These are phyloP conservation scores for Drechmeria coniospora DNA, from an alignment of 2,329 filamentous ascomycete species.

Conservation along the genomic window DNA sequence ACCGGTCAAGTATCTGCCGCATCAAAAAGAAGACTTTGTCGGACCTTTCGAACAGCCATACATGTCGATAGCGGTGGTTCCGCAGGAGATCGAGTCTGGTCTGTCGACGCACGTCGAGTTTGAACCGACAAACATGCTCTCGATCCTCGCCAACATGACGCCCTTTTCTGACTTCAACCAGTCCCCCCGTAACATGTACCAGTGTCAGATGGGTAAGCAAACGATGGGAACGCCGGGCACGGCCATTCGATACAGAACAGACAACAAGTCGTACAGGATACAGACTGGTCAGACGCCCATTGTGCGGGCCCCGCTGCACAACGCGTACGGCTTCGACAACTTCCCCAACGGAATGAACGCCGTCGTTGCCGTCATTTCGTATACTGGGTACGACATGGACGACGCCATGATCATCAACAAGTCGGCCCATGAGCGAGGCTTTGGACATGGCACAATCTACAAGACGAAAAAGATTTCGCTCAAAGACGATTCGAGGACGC, in stretches of 20 bases:
- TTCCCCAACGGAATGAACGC: slow-evolving; percentile 95
- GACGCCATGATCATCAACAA: slow-evolving; percentile 99
- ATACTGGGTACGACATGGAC: slow-evolving; percentile 99
- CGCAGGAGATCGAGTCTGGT: slow-evolving; percentile 73
- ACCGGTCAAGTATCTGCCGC: slow-evolving; percentile 79
- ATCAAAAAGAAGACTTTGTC: slow-evolving; percentile 75
- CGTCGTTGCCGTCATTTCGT: slow-evolving; percentile 93
- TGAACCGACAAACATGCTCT: slow-evolving; percentile 90
- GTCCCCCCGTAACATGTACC: slow-evolving; percentile 97
- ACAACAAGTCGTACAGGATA: slow-evolving; percentile 91
- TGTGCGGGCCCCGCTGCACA: slow-evolving; percentile 82
- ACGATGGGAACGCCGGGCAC: slow-evolving; percentile 95
- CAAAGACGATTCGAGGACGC: slow-evolving; percentile 58
- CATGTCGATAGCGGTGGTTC: slow-evolving; percentile 93
- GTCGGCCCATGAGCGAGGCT: slow-evolving; percentile 86
- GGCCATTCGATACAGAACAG: slow-evolving; percentile 70
- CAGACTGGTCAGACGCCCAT: slow-evolving; percentile 95
- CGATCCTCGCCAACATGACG: slow-evolving; percentile 95
- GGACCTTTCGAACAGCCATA: slow-evolving; percentile 93
- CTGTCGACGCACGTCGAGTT: slow-evolving; percentile 88
- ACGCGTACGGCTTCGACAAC: slow-evolving; percentile 92
- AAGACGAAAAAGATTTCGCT: slow-evolving; percentile 89
- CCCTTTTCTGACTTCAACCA: slow-evolving; percentile 99
- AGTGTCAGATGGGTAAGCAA: slow-evolving; percentile 99
- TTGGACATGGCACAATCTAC: slow-evolving; percentile 91